Conservation (phyloP, 768 basidiomycete species). For the Megacollybia marginata region DNA sequence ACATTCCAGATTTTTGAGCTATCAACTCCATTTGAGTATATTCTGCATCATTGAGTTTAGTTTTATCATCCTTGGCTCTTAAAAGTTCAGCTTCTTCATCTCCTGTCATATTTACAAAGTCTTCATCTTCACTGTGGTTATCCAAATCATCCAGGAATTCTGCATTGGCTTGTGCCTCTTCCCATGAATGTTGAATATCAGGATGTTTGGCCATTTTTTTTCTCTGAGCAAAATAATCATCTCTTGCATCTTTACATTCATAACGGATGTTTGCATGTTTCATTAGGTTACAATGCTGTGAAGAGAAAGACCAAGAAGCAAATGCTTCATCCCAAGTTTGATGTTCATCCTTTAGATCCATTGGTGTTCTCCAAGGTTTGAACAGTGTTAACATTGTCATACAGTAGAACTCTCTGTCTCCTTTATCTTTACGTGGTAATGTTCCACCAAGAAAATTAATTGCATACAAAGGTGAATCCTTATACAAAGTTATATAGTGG, state of each 20-base stretch:
- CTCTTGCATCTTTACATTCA: constrained; percentile 16
- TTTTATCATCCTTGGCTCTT: not conserved
- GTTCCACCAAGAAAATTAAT: constrained; percentile 7
- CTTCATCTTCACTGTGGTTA: not conserved
- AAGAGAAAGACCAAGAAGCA: constrained; percentile 1
- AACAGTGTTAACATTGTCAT: constrained; percentile 6
- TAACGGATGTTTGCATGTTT: constrained; percentile 9
- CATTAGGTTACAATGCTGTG: constrained; percentile 1
- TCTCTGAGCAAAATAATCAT: constrained; percentile 10
- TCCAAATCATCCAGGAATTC: not conserved
- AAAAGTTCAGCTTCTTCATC: not conserved
- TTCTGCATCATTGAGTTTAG: not conserved
- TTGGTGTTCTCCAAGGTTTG: constrained; percentile 7
- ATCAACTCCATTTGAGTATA: too few species aligned
- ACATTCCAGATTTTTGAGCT: too few species aligned
- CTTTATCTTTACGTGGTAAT: constrained; percentile 10
- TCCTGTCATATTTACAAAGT: not conserved
- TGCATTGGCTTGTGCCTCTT: not conserved
- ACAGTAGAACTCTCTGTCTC: constrained; percentile 10
- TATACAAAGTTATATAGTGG: too few species aligned
- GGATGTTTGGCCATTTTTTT: not conserved
- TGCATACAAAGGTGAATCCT: not conserved
- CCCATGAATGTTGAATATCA: not conserved
- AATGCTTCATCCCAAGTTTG: constrained; percentile 5
- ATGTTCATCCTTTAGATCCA: not conserved